phyloP scores from a whole-genome alignment of 2,329 filamentous ascomycete species.

The Aspergillus neoniger region DNA sequence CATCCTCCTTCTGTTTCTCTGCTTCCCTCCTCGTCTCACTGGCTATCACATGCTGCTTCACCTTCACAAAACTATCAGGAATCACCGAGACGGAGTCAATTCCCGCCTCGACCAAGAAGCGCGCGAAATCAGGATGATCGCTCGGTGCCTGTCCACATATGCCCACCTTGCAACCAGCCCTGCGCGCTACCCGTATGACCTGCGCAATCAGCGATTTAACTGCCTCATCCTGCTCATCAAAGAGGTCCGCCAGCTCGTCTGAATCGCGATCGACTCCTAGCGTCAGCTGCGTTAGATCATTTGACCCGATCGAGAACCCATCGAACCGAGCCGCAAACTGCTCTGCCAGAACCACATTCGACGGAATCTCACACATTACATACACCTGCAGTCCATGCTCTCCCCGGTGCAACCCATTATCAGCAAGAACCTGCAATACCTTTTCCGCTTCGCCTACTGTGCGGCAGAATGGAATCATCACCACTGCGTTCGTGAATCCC shows the following conservation, averaged over 20 bases:
- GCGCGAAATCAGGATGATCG: slow-evolving; percentile 41
- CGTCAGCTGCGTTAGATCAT: slow-evolving; percentile 45
- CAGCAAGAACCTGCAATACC: too few relatives aligned
- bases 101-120: slow-evolving; percentile 23
- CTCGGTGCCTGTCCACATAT: slow-evolving; percentile 46
- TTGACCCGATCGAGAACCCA: slow-evolving; percentile 47
- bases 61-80: slow-evolving; percentile 43
- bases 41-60: slow-evolving; percentile 26
- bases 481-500: background rate
- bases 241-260: slow-evolving; percentile 38
- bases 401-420: slow-evolving; percentile 12
- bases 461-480: too few relatives aligned
- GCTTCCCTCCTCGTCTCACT: background rate
- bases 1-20: background rate
- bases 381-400: background rate
- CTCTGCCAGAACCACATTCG: slow-evolving; percentile 42
- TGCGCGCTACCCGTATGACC: slow-evolving; percentile 35
- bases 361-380: background rate
- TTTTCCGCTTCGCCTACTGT: too few relatives aligned
- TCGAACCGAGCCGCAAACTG: slow-evolving; percentile 42
- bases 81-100: slow-evolving; percentile 46
- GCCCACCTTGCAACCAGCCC: slow-evolving; percentile 40
- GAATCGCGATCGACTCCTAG: slow-evolving; percentile 38
- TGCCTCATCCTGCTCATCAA: slow-evolving; percentile 44
- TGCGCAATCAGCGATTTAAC: slow-evolving; percentile 45